Evolutionary conservation across 345 rosid genomes (phyloP).

Genomic region (Zanthoxylum bungeanum): DNA sequence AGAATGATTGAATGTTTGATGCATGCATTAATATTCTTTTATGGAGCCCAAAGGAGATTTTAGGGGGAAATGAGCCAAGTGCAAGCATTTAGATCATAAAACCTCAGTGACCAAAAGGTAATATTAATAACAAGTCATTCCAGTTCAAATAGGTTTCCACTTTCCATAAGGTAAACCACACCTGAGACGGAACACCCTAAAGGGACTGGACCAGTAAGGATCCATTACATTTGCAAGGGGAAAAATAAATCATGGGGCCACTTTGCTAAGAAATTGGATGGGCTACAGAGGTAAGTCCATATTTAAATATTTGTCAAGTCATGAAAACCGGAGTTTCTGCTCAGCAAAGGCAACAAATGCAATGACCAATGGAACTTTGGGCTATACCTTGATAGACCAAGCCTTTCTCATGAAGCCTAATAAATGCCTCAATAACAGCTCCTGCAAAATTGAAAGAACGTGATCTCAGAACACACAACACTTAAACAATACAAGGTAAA

Average conservation of each 20-base stretch:
- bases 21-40: not conserved
- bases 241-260: not conserved
- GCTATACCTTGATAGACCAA: slow-evolving; percentile 82
- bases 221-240: not conserved
- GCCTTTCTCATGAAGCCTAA: slow-evolving; percentile 90
- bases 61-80: not conserved
- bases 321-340: not conserved
- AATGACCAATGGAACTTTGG: not conserved
- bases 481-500: not conserved
- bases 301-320: not conserved
- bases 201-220: not conserved
- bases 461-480: slow-evolving; percentile 33
- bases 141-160: not conserved
- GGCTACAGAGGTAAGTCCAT: not conserved
- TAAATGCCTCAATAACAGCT: slow-evolving; percentile 89
- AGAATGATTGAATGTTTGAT: not conserved
- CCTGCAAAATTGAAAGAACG: slow-evolving; percentile 42
- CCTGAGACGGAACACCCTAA: not conserved
- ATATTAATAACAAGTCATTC: not conserved
- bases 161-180: not conserved
- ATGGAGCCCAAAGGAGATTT: not conserved
- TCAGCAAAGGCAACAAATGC: slow-evolving; percentile 7
- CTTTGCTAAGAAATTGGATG: not conserved
- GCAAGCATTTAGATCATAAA: not conserved
- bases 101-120: not conserved